Evolutionary conservation across 208 protist species (phyloP).

Genomic region (Trypanosomatidae sp.): DNA sequence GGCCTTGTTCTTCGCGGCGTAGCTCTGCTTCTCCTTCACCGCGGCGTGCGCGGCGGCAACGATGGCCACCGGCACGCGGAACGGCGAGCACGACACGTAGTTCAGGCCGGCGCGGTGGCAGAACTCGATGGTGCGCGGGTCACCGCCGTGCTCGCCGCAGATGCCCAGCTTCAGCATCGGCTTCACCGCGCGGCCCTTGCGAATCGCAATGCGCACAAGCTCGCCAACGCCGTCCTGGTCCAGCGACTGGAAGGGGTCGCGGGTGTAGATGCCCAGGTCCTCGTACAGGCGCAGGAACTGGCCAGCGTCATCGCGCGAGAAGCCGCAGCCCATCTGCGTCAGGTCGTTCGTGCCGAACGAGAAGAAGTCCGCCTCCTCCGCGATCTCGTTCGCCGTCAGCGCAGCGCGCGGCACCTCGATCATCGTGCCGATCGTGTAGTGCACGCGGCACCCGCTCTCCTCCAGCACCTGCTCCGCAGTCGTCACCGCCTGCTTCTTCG

Average conservation of each 20-base stretch:
- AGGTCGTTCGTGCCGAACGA: conserved; percentile 98
- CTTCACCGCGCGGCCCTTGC: conserved; percentile 78
- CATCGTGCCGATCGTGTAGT: conserved; percentile 93
- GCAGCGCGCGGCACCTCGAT: conserved; percentile 92
- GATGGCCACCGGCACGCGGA: conserved; percentile 94
- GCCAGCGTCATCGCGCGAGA: conserved; percentile 95
- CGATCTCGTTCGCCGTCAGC: conserved; percentile 90
- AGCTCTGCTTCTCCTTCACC: conserved; percentile 71
- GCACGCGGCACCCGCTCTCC: conserved; percentile 38
- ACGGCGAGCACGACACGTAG: conserved; percentile 96
- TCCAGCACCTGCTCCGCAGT: conserved; percentile 63
- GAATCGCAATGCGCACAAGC: conserved; percentile 90
- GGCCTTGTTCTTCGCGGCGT: conserved; percentile 34
- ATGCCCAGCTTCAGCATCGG: conserved; percentile 91
- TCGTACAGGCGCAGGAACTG: conserved; percentile 94
- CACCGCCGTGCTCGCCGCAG: conserved; percentile 96
- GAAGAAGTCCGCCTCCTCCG: conserved; percentile 94
- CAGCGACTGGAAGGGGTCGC: conserved; percentile 95
- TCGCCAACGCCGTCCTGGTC: conserved; percentile 94
- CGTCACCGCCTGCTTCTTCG: conserved; percentile 66
- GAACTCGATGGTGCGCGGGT: conserved; percentile 94
- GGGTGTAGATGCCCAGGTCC: conserved; percentile 88
- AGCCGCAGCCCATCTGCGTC: conserved; percentile 96
- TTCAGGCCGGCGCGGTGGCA: conserved; percentile 89
- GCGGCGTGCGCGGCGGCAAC: conserved; percentile 94